These are phyloP conservation scores for Flaveria sonorensis DNA, from an alignment of 129 eudicot species.

Conservation along the genomic window DNA sequence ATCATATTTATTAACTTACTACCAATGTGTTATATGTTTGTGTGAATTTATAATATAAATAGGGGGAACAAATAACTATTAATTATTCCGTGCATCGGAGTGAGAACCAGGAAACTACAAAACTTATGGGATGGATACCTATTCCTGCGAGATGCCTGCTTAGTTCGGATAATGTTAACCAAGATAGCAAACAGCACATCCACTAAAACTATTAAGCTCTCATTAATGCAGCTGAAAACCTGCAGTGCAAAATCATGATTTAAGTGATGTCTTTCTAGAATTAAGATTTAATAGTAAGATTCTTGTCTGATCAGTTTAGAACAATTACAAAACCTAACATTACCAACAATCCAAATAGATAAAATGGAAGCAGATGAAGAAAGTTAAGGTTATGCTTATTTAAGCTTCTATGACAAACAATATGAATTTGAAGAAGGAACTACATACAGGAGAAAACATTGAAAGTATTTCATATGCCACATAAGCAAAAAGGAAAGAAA, in stretches of 20 bases:
- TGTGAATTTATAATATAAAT: conserved; percentile 1
- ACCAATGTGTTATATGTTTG: neutral
- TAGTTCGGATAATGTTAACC: conserved; percentile 49
- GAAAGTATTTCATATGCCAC: neutral
- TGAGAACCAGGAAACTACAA: conserved; percentile 9
- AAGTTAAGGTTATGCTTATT: conserved; percentile 6
- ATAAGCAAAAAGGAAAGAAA: neutral
- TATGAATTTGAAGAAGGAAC: neutral
- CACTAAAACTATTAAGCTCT: conserved; percentile 42
- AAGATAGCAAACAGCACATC: conserved; percentile 59
- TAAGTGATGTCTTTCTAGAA: conserved; percentile 8
- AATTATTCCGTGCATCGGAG: neutral
- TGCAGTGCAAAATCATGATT: conserved; percentile 32
- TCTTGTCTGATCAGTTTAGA: neutral
- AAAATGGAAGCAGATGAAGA: conserved; percentile 14
- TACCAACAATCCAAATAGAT: conserved; percentile 8
- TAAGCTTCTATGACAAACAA: conserved; percentile 5
- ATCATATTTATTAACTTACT: neutral
- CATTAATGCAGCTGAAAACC: conserved; percentile 59
- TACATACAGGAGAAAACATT: neutral
- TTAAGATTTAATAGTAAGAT: conserved; percentile 8
- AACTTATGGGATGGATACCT: conserved; percentile 46
- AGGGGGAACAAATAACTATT: neutral
- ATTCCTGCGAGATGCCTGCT: conserved; percentile 35
- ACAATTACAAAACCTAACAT: conserved; percentile 2